Base-by-base conservation (phyloP, 441 rosid genomes). In the Pelargonium fulgidum region DNA sequence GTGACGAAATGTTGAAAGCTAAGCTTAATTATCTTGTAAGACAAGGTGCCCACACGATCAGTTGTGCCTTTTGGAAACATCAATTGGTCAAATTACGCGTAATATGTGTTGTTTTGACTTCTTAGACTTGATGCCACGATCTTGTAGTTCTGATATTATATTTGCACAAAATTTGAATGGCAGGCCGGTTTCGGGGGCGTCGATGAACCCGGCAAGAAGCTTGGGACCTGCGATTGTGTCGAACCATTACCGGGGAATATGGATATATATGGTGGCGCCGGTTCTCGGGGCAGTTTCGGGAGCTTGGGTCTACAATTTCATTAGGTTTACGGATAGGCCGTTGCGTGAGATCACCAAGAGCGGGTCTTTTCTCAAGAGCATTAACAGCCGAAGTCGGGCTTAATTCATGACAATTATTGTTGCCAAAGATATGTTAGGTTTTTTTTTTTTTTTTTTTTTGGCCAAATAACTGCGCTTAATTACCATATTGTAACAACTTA, bases 141-240 rank as follows among this genome's bases (percentile, higher is more conserved):
- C 26, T 24, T 24, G 26, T 24, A 24, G 26, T 24, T 24, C 26
- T 24, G 26, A 24, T 24, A 24, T 24, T 24, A 24, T 24, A 24
- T 24, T 24, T 24, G 26, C 26, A 24, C 26, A 24, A 24, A 24
- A 24, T 24, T 24, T 24, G 26, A 24, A 24, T 36, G 10, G n/a
- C 82, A 93, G 97, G 75, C 84, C 97, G 42, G 80, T 89, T 6
- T 80, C 98, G 1, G 97, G 98, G 54, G 96, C 98, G 16, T 90
- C 97, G 0, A 87, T 93, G 98, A 93, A 93, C 65, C 98, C 96
- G 4, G 97, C 89, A 69, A 82, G 98, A 71, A 90, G 90, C 74
- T 75, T 92, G 71, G 98, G 98, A 12, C 97, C 98, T 0, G 97
- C 97, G 59, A 70, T 90, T 4, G 88, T 85, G 0, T 89, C 78